These are phyloP conservation scores for Candida patagonica DNA, from an alignment of 805 yeast genomes.

Conservation along the genomic window DNA sequence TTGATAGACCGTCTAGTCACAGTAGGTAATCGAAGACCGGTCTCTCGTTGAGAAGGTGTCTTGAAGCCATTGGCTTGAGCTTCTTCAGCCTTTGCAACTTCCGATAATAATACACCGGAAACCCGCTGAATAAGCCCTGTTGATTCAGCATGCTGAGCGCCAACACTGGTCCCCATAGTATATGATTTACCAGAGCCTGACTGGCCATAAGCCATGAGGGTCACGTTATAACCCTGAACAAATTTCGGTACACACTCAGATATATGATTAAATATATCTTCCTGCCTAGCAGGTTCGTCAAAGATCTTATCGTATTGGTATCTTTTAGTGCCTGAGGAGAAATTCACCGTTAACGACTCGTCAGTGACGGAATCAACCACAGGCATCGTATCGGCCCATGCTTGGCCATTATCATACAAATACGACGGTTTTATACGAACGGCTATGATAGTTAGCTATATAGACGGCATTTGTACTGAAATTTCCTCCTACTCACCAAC, in stretches of 20 bases:
- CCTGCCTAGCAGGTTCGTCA: slow-evolving; percentile 15
- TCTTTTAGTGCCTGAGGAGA: slow-evolving; percentile 8
- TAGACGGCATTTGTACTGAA: neutral
- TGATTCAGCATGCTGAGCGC: slow-evolving; percentile 34
- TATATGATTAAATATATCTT: slow-evolving; percentile 13
- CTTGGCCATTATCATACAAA: neutral
- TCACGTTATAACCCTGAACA: slow-evolving; percentile 20
- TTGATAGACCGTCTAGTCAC: neutral
- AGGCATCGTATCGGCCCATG: neutral
- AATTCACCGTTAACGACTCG: slow-evolving; percentile 3
- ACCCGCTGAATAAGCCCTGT: slow-evolving; percentile 54
- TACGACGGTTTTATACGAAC: neutral
- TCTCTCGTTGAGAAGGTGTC: neutral
- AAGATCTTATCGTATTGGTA: slow-evolving; percentile 17
- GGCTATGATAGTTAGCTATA: neutral
- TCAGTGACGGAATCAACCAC: slow-evolving; percentile 1
- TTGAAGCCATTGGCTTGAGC: neutral
- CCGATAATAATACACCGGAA: slow-evolving; percentile 10
- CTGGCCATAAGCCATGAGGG: slow-evolving; percentile 27
- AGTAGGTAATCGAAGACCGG: neutral
- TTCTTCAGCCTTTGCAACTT: neutral
- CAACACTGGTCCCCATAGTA: slow-evolving; percentile 32
- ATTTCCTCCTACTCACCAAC: neutral
- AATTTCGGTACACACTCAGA: slow-evolving; percentile 7
- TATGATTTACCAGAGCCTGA: slow-evolving; percentile 30